Base-by-base conservation (phyloP, 192 early-diverging fungal species). In the Coemansia sp. region DNA sequence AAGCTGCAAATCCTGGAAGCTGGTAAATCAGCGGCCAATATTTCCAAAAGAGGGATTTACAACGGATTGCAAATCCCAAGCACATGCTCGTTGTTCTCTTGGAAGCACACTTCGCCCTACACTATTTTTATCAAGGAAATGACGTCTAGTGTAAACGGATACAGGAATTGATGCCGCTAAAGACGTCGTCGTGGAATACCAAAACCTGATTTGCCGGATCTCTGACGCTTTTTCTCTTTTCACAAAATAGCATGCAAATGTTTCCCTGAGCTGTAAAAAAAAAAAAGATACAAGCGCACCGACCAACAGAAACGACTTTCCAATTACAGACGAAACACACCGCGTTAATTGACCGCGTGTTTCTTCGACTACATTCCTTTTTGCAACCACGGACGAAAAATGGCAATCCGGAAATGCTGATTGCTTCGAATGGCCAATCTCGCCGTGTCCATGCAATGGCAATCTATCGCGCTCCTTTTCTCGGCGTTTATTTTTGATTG, bases 1-100 rank as follows among this genome's bases (percentile, higher is more conserved):
- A 52, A 52, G 11, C 49, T 52, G 49, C 9, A 25, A 11, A 25
- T 22, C 23, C 49, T 52, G 8, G 9, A 52, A 13, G 2, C 49
- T 52, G 9, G 49, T 52, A 52, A 52, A 52, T 52, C 49, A 4
- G 49, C 49, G 23, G 45, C 45, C 45, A 48, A 48, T 48, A 48
- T 8, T 11, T 40, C 38, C 38, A 45, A 45, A 17, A 45, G 1
- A 45, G 4, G 10, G 42, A 45, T 45, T 17, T 45, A 13, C 42
- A 45, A 17, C 14, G 4, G 7, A 13, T 17, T 45, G 42, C 15
- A 45, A 17, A 45, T 45, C 42, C 42, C 14, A 45, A 45, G 42
- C 42, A 45, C 42, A 45, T 45, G 42, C 42, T 45, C 42, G 4
- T 45, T 45, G 9, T 45, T 17, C 38, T 40, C 17, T 17, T 17